Evolutionary conservation across 345 rosid genomes (phyloP), one percentile per base, ranked within the genome.

Genomic region (Lepidium africanum): DNA sequence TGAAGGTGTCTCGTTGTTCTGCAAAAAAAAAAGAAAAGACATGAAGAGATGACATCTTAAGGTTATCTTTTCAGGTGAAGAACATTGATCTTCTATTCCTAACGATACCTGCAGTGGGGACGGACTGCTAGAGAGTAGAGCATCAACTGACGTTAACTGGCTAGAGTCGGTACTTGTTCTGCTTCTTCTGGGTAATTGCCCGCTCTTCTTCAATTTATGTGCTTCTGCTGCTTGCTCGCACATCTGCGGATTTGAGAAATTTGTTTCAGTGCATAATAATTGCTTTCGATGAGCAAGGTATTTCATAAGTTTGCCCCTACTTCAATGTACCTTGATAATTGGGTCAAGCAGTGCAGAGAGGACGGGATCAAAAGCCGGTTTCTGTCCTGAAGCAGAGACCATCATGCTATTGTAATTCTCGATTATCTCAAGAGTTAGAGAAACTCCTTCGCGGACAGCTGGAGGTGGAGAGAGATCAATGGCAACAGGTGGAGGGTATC

Each of bases 171-270:
- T 71, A 79, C 85, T 91, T 76, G 68, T 61, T 81, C 96, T 67
- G 59, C 71, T 82, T 78, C 96, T 84, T 85, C 91, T 89, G 30
- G 87, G 82, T 42, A 79, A 76, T 32, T 85, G 86, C 14, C 90
- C 72, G 25, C 59, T 71, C 67, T 77, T 82, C 80, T 87, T 91
- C 5, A 89, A 89, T 77, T 88, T 94, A 82, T 94, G 91, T 9
- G 96, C 89, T 73, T 91, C 97, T 43, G 99, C 97, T 5, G 99
- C 97, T 83, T 80, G 92, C 82, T 94, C 99, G 61, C 97, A 91
- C 96, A 94, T 94, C 99, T 91, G 77, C 59, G 70, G 14, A 75
- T 43, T 53, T 10, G 19, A 67, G 36, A 41, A 19, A 47, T 21
- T 19, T 12, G 41, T 19, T 72, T 50, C 35, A 70, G 59, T 53